phyloP scores from a whole-genome alignment of 2,329 filamentous ascomycete genomes.

The Diaporthe vexans region DNA sequence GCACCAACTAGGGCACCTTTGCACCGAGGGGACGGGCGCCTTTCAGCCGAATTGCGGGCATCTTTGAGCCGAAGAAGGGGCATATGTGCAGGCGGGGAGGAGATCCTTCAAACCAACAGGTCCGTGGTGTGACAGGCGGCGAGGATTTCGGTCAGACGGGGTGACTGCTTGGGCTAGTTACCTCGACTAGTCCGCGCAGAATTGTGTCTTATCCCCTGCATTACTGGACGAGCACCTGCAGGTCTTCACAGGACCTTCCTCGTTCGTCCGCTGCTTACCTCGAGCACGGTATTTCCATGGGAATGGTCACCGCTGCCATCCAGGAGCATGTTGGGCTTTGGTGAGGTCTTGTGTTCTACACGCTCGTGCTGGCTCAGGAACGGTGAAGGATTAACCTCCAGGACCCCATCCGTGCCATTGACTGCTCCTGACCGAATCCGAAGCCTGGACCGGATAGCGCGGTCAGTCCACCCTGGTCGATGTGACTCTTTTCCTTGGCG shows the following conservation, averaged over 20 bases:
- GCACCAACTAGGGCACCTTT: conserved; percentile 5
- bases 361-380: neutral
- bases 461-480: neutral
- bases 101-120: conserved; percentile 7
- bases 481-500: neutral
- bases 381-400: neutral
- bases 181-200: neutral
- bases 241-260: neutral
- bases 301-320: neutral
- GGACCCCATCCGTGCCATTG: neutral
- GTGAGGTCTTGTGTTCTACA: too few species aligned
- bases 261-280: neutral
- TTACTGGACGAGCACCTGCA: neutral
- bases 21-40: conserved; percentile 14
- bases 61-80: neutral
- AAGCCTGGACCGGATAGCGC: neutral
- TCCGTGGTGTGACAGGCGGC: neutral
- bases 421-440: neutral
- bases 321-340: neutral
- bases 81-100: neutral
- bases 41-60: conserved; percentile 14
- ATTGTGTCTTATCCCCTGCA: neutral
- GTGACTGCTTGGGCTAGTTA: neutral
- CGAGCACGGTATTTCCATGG: neutral
- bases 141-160: neutral